Base-by-base conservation (phyloP, 768 basidiomycete genomes). In the Coprinellus micaceus region DNA sequence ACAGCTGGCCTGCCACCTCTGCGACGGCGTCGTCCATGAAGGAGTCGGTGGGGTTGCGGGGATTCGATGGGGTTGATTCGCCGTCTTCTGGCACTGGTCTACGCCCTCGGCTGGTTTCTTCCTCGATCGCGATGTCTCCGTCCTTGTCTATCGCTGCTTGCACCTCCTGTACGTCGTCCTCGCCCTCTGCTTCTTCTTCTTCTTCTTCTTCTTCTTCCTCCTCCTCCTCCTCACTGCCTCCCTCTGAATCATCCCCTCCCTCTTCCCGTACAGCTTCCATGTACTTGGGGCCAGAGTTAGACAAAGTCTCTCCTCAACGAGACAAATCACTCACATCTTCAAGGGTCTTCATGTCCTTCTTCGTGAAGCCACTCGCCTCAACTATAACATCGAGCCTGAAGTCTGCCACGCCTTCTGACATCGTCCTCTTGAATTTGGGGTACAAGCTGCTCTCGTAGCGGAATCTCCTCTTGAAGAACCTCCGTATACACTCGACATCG, bases 401-500 rank as follows among this genome's bases (percentile, higher is more conserved):
- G n/a, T 79, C 78, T 12, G 71, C 76, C 28, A 72, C 74, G 24
- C 67, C 65, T 28, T 82, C 77, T 26, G 76, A 74, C 56, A 90
- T 52, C 0, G 81, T 79, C 61, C 82, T 83, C 60, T 78, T 84
- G 76, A 98, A 98, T 53, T 82, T 83, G 13, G 97, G 97, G 72
- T 91, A 98, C 40, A 94, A 71, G 0, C 80, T 74, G 58, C 93
- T 94, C 72, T 98, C 97, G 68, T 96, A 99, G 57, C 86, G 83
- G 74, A 98, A 98, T 24, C 95, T 77, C 57, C 92, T 81, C 64
- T 79, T 81, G 78, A 99, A 98, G 75, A 97, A 99, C 9, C 82
- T 86, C 30, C 94, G 82, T 63, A 99, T 94, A 69, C 97, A 98
- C 57, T 96, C 89, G 7, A 99, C 97, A 71, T 99, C 97, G 21